Base-by-base conservation (phyloP, 805 yeast genomes). In the Candida coquimbonensis region DNA sequence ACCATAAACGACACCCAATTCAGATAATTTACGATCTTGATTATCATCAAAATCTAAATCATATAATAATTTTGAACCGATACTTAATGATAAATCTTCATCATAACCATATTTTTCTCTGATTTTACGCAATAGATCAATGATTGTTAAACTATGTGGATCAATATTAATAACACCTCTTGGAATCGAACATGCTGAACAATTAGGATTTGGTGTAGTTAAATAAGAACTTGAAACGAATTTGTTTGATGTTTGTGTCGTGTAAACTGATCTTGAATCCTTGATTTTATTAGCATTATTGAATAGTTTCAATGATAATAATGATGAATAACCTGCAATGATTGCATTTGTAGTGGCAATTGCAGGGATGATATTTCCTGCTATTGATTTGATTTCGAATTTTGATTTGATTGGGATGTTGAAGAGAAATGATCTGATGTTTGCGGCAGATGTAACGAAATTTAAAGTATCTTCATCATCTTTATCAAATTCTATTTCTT, bases 301-400 rank as follows among this genome's bases (percentile, higher is more conserved):
- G 39, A 83, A 56, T 44, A 78, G 62, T 61, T 78, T 76, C 40
- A 89, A 65, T 0, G 95, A 84, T 35, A 83, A 78, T 36, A 91
- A 61, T 4, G 89, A 81, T 14, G 93, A 83, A 53, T 88, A 75
- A 0, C 99, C 99, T 0, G 96, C 89, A 54, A 93, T 82, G 13
- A 93, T 83, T 1, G 99, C 98, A 63, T 93, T 93, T 4, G 97
- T 91, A 2, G 99, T 93, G 7, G 99, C 98, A 54, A 95, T 90
- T 0, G 99, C 99, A 0, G 99, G 99, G 36, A 93, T 93, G 56
- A 93, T 93, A 63, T 91, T 93, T 7, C 99, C 99, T 0, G 99
- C 99, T 52, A 91, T 89, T 57, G 86, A 95, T 62, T 93, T 93
- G 50, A 86, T 78, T 49, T 88, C 96, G 60, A 95, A 93, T 49